These are phyloP conservation scores for Agrocybe pediades DNA, from an alignment of 768 basidiomycete genomes.

Conservation along the genomic window DNA sequence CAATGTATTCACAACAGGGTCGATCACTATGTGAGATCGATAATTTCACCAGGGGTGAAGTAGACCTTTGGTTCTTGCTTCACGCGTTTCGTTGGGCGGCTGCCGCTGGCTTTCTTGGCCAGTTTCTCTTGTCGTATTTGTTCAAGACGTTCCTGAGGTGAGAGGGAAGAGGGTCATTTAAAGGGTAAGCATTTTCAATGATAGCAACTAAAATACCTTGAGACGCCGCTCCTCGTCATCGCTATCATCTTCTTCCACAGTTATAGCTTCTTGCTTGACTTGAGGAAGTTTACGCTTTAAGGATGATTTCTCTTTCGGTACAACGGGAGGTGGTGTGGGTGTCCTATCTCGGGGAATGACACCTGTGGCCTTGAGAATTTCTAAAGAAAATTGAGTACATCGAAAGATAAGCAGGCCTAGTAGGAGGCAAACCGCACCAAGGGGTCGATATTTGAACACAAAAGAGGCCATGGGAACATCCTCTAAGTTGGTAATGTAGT, in stretches of 20 bases:
- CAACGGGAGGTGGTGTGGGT: background rate
- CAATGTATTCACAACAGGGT: no score
- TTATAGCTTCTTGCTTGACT: background rate
- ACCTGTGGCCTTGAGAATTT: background rate
- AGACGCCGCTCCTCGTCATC: constrained; percentile 1
- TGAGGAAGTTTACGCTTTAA: background rate
- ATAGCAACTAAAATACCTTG: background rate
- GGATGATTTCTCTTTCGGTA: background rate
- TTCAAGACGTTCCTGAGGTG: constrained; percentile 5
- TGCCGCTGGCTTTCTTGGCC: background rate
- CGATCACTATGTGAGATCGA: no score
- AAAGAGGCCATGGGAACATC: constrained; percentile 17
- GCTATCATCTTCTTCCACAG: constrained; percentile 1
- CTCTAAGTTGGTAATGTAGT: background rate
- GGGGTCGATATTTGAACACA: background rate
- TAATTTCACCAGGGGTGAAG: constrained; percentile 1
- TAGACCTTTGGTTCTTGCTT: background rate
- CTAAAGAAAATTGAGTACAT: background rate
- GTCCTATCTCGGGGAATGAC: background rate
- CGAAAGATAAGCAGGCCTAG: background rate
- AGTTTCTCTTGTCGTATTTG: constrained; percentile 1
- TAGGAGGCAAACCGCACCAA: background rate
- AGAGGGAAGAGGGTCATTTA: background rate
- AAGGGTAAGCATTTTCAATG: background rate
- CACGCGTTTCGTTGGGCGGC: background rate